Conservation (phyloP, 768 basidiomycete species). For the Cystobasidium onofrii region DNA sequence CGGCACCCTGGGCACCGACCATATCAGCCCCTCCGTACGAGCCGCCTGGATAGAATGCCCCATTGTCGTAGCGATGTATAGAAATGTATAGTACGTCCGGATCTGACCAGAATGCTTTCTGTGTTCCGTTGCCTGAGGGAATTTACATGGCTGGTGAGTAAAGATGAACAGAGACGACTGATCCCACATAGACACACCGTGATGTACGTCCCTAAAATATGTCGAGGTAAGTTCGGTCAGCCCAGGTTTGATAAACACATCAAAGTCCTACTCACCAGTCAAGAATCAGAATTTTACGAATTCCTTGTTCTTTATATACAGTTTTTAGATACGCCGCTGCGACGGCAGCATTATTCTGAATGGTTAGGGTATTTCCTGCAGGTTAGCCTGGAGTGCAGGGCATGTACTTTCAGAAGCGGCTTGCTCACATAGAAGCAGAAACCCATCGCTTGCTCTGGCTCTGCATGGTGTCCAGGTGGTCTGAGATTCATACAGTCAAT, state of each 20-base stretch:
- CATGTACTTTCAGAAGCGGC: too few relatives aligned
- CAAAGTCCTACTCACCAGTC: conserved; percentile 67
- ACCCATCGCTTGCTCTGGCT: conserved; percentile 96
- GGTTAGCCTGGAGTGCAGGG: too few relatives aligned
- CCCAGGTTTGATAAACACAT: neutral
- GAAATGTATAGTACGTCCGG: conserved; percentile 87
- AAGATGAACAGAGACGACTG: too few relatives aligned
- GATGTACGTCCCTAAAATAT: conserved; percentile 98
- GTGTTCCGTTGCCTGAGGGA: conserved; percentile 81
- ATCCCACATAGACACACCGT: too few relatives aligned
- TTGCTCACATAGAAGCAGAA: conserved; percentile 74
- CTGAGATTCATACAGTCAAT: conserved; percentile 18
- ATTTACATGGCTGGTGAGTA: too few relatives aligned
- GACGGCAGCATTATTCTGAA: conserved; percentile 80
- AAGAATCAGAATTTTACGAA: conserved; percentile 78
- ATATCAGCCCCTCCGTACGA: conserved; percentile 79
- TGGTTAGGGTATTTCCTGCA: neutral
- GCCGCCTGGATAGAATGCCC: conserved; percentile 84
- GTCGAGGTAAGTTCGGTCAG: conserved; percentile 2
- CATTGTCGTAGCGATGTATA: conserved; percentile 85
- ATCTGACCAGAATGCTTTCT: conserved; percentile 89
- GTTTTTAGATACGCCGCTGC: conserved; percentile 74
- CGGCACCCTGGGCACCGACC: conserved; percentile 73
- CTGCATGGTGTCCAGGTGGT: conserved; percentile 96
- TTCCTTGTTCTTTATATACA: conserved; percentile 49